Base-by-base conservation (phyloP, 192 early-diverging fungal species). In the Geosiphon pyriformis region DNA sequence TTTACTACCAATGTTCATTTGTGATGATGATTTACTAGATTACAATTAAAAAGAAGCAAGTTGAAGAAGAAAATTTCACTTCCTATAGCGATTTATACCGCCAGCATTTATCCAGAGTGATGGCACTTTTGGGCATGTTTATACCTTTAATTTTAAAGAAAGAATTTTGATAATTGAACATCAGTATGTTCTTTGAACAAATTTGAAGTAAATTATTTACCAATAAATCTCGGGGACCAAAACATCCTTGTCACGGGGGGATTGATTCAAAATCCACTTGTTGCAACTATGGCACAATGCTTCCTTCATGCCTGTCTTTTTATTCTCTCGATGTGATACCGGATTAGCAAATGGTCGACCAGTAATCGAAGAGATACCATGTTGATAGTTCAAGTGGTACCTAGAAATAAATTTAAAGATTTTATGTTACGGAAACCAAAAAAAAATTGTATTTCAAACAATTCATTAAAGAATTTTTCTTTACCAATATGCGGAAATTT, bases 311-410 rank as follows among this genome's bases (percentile, higher is more conserved):
- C 64, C 64, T 12, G 64, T 27, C 27, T 66, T 66, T 54, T 66
- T 66, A 35, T 66, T 66, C 17, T 50, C 25, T n/a, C 64, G 51
- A 18, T 66, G 51, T 27, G 49, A 4, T 23, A 25, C 25, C 23
- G 64, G 64, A 34, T 34, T 26, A 23, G 52, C 33, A 55, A 66
- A 66, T 53, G 64, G 51, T 35, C 52, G 15, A 18, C 64, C 64
- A 26, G 64, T 66, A 35, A 53, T 66, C n/a, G 64, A 66, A 18
- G 64, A 66, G 20, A 66, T 56, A 2, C 64, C 64, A 66, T 66
- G 64, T 53, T 66, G 64, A 55, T 66, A 66, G 22, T 66, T 66
- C 12, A 66, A 22, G 50, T 66, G 64, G 54, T 66, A 66, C 64
- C 64, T 66, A 37, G 11, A 22, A 12, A 59, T 8, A 29, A 6